Evolutionary conservation across 2,329 filamentous ascomycete species (phyloP), one percentile per base, ranked within the genome.

Genomic region (Uncinocarpus reesii): DNA sequence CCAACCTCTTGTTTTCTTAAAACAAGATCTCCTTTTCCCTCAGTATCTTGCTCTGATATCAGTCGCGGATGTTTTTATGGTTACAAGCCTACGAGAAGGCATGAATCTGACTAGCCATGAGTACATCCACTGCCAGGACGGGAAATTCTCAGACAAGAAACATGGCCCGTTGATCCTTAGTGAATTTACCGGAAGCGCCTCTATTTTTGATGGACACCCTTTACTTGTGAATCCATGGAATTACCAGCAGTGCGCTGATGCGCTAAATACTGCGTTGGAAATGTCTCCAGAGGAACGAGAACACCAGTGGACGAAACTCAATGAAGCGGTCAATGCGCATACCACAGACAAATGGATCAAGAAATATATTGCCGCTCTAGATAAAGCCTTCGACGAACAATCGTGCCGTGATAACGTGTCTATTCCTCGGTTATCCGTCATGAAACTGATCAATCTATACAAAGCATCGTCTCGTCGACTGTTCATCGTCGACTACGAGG

Each of bases 51-150:
- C 89, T 1, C 73, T 96, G 6, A 75, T 95, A 40, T 87, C 86
- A 2, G 83, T 93, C 45, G 92, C 90, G 1, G 89, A 96, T 67
- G 85, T 84, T 2, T 72, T 96, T 42, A 92, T 95, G 79, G 92
- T 96, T 60, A 93, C 90, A 1, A 93, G 87, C 62, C 80, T 96
- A 58, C 86, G 92, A 45, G 90, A 96, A 64, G 90, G 90, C 53
- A 96, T 96, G 92, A 96, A 95, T 62, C 69, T 96, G 48, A 95
- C 90, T 0, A 89, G 85, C 4, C 92, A 96, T 62, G 90, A 96
- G 63, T 96, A 88, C 60, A 77, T 95, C 28, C 86, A 86, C 56
- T 95, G 89, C 61, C 90, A 96, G 62, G 90, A 96, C 60, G 89
- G 89, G 34, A 78, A 78, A 56, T 74, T 78, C 53, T 72, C 75